These are phyloP conservation scores for Prunus padus DNA, from an alignment of 306 rosid genomes.

Conservation along the genomic window DNA sequence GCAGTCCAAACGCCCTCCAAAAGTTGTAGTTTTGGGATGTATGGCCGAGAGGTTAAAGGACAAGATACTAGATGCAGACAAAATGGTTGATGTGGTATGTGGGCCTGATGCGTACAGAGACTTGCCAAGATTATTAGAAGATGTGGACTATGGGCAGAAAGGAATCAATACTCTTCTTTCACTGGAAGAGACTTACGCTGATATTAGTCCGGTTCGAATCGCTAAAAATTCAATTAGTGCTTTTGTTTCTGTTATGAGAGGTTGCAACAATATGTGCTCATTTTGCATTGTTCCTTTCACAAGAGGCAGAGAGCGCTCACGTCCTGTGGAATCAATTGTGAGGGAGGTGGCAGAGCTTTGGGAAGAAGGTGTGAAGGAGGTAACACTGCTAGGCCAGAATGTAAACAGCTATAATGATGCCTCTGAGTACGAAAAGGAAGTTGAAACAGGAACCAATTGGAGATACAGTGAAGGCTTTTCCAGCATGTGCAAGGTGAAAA, in stretches of 20 bases:
- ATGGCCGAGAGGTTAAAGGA: constrained; percentile 99
- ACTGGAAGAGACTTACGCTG: constrained; percentile 96
- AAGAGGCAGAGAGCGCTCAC: constrained; percentile 92
- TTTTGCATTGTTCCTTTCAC: constrained; percentile 96
- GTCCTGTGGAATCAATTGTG: constrained; percentile 87
- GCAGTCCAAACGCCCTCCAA: constrained; percentile 68
- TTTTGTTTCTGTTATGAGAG: constrained; percentile 94
- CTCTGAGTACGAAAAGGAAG: constrained; percentile 50
- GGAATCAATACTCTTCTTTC: constrained; percentile 97
- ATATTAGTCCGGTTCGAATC: constrained; percentile 82
- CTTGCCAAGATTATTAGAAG: constrained; percentile 75
- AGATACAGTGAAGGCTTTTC: constrained; percentile 88
- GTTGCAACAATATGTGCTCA: constrained; percentile 98
- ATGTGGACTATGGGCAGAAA: constrained; percentile 88
- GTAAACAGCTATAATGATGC: constrained; percentile 94
- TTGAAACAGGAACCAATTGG: constrained; percentile 73
- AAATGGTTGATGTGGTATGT: constrained; percentile 97
- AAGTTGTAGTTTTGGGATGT: constrained; percentile 95
- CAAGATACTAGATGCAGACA: constrained; percentile 84
- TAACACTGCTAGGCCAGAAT: constrained; percentile 94
- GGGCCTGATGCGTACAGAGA: constrained; percentile 99
- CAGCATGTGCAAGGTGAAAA: constrained; percentile 68
- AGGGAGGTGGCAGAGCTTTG: constrained; percentile 90
- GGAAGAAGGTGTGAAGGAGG: constrained; percentile 92
- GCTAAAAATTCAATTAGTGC: constrained; percentile 80